Conservation (phyloP, 352 stramenopile species). For the Phytophthora aleatoria region DNA sequence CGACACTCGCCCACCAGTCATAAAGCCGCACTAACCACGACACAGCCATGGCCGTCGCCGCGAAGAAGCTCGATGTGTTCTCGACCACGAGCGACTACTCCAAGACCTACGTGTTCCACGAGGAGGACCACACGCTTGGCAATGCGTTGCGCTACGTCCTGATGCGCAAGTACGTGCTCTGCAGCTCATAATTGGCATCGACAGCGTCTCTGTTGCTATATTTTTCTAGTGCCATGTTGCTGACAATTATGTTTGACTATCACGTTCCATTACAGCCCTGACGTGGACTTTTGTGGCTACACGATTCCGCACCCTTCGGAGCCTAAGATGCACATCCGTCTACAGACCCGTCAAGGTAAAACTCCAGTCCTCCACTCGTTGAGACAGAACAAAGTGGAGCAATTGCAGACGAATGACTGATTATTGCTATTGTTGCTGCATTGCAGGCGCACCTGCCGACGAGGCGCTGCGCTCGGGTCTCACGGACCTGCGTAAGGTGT, state of each 20-base stretch:
- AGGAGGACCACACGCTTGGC: conserved; percentile 91
- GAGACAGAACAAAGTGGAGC: not conserved
- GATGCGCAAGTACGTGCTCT: conserved; percentile 85
- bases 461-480: conserved; percentile 67
- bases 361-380: not conserved
- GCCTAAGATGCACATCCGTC: conserved; percentile 93
- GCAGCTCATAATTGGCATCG: not conserved
- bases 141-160: conserved; percentile 92
- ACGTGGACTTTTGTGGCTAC: conserved; percentile 95
- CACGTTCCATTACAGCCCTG: conserved; percentile 53
- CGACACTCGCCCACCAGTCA: conserved; percentile 21
- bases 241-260: conserved; percentile 1
- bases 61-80: conserved; percentile 86
- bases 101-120: conserved; percentile 89
- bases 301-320: conserved; percentile 95
- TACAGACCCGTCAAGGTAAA: conserved; percentile 87
- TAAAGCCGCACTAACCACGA: conserved; percentile 4
- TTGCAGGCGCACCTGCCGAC: conserved; percentile 59
- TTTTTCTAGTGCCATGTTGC: not conserved
- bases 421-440: not conserved
- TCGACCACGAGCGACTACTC: conserved; percentile 78
- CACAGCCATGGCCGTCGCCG: conserved; percentile 27
- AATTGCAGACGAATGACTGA: conserved; percentile 2
- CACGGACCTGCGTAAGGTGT: conserved; percentile 76
- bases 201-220: not conserved